Evolutionary conservation across 2,329 filamentous ascomycete genomes (phyloP).

Genomic region (Rutstroemia sp.): DNA sequence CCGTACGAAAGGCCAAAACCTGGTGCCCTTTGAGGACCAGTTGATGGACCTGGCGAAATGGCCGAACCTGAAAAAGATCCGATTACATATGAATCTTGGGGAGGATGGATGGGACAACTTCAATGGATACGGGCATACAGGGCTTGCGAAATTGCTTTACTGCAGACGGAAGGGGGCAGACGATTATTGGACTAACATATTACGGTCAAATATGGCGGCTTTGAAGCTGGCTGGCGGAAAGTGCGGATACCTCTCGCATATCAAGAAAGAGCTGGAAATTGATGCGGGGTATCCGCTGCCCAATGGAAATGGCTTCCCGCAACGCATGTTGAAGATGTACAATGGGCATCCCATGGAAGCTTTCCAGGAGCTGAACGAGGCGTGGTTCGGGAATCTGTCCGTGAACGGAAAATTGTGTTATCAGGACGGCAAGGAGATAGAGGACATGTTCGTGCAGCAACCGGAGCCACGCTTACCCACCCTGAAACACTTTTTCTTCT

Average conservation of each 20-base stretch:
- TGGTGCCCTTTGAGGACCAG: conserved; percentile 8
- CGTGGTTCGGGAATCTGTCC: conserved; percentile 2
- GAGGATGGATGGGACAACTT: conserved; percentile 6
- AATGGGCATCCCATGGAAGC: conserved; percentile 1
- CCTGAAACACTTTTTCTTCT: conserved; percentile 6
- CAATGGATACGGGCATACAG: conserved; percentile 6
- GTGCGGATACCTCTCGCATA: conserved; percentile 3
- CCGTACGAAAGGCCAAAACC: not conserved
- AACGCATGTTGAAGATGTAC: conserved; percentile 3
- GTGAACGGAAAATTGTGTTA: not conserved
- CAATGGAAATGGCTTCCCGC: conserved; percentile 6
- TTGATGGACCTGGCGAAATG: conserved; percentile 4
- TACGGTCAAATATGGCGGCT: conserved; percentile 3
- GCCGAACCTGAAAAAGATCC: conserved; percentile 7
- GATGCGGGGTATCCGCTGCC: conserved; percentile 5
- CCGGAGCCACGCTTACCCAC: not conserved
- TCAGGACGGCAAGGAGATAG: conserved; percentile 1
- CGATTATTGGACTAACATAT: conserved; percentile 6
- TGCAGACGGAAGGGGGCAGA: not conserved
- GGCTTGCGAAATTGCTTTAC: conserved; percentile 6
- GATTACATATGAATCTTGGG: conserved; percentile 6
- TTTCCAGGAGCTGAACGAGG: conserved; percentile 4
- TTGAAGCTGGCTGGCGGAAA: not conserved
- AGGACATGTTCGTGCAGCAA: conserved; percentile 7
- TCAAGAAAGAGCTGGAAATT: conserved; percentile 6